Conservation (phyloP, 805 yeast species). For the Nakazawaea sp. region DNA sequence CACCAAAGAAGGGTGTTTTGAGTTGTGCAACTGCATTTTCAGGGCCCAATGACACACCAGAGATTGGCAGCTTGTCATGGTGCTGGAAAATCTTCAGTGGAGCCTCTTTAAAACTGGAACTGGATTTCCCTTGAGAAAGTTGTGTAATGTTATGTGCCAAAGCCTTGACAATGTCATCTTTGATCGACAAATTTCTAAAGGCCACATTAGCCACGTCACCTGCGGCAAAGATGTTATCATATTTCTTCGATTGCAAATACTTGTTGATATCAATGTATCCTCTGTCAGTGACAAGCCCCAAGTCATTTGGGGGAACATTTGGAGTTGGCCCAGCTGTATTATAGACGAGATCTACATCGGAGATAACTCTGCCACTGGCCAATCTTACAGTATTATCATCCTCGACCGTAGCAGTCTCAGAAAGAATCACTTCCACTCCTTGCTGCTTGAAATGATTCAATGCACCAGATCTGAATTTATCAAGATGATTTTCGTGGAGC, state of each 20-base stretch:
- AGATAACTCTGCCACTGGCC: conserved; percentile 3
- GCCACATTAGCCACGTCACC: conserved; percentile 24
- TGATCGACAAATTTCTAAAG: conserved; percentile 16
- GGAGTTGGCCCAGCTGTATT: conserved; percentile 16
- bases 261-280: conserved; percentile 14
- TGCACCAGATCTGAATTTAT: conserved; percentile 4
- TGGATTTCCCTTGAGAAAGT: background rate
- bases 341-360: conserved; percentile 16
- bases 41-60: conserved; percentile 19
- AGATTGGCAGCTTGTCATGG: background rate
- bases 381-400: background rate
- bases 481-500: conserved; percentile 6
- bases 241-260: conserved; percentile 2
- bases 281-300: conserved; percentile 10
- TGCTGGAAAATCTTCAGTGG: conserved; percentile 1
- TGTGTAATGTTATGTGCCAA: conserved; percentile 14
- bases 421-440: background rate
- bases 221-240: conserved; percentile 21
- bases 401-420: conserved; percentile 14
- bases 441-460: conserved; percentile 4
- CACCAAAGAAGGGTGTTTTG: conserved; percentile 17
- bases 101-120: background rate
- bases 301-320: conserved; percentile 16
- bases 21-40: conserved; percentile 20
- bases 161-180: conserved; percentile 13